Base-by-base conservation (phyloP, 192 early-diverging fungal genomes). In the Umbelopsis isabellina region DNA sequence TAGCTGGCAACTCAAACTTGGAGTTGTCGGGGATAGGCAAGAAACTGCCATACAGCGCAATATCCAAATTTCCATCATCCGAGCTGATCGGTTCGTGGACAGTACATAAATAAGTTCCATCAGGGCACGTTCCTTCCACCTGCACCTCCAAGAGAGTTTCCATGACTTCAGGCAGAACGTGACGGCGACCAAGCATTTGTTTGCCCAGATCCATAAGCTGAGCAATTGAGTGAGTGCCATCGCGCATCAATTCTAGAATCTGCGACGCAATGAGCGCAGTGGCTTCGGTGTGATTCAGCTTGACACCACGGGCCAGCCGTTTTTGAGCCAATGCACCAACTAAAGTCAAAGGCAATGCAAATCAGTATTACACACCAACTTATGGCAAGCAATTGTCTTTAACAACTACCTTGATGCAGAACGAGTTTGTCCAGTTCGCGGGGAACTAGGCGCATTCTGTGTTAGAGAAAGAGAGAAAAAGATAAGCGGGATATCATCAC, bases 361-460 rank as follows among this genome's bases (percentile, higher is more conserved):
- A 49, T 22, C 13, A 72, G 22, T 21, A n/a, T 20, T 12, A 65
- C 47, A 37, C 16, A 41, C 35, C 4, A 23, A 27, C 13, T 21
- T 46, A 30, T 23, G 9, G 20, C 15, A 44, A 16, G 12, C 55
- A 20, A 45, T 3, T 65, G 10, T 21, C 44, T 27, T 6, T 25
- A 52, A 52, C 25, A 23, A 3, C 23, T 72, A 78, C 76, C 76
- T 79, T 97, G 94, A 72, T 89, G 84, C 11, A 99, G 87, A 13
- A 90, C 44, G n/a, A 99, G 88, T 75, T 97, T 97, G 88, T 99
- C 97, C 10, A 96, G 71, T 75, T 99, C 96, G 49, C 94, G 91
- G 21, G 97, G 94, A 41, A 95, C 82, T 22, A 98, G 84, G 72
- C 85, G 87, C 92, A 93, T 93, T 61, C 55, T 35, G 30, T 13